A percentile compares a stretch with the other conserved stretches of the same genome.
Evolutionary conservation across 1,284 basidiomycete species (phyloP).

Genomic region (Austropuccinia psidii): DNA sequence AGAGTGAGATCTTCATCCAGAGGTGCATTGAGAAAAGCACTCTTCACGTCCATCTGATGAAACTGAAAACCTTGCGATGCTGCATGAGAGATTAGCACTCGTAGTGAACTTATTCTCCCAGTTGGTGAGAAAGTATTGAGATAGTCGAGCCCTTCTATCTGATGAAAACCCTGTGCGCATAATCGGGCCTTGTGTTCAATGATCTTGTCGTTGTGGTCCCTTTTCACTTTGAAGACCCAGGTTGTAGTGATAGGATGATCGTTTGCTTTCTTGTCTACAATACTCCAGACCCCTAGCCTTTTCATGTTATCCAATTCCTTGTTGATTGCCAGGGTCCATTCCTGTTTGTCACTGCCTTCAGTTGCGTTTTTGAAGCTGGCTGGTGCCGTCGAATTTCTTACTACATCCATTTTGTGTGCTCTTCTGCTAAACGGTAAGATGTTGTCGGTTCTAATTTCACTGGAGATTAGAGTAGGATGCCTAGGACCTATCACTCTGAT

Average conservation of each 20-base stretch:
- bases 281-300: background rate
- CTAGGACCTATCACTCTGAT: no score
- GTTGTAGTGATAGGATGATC: background rate
- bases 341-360: no score
- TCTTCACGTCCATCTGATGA: conserved; percentile 4
- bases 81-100: background rate
- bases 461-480: no score
- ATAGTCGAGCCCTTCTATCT: background rate
- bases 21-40: background rate
- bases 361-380: no score
- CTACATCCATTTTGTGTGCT: no score
- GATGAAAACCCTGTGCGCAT: background rate
- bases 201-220: background rate
- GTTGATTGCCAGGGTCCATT: background rate
- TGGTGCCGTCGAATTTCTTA: no score
- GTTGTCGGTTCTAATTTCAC: no score
- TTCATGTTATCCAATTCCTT: background rate
- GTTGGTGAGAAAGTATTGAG: background rate
- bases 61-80: background rate
- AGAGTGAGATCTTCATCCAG: no score
- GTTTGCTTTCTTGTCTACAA: background rate
- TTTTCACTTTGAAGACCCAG: conserved; percentile 3
- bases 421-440: no score
- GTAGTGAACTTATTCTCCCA: background rate
- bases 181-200: background rate